A percentile compares a stretch with the other conserved stretches of the same genome.
These are phyloP conservation scores for Starmerella bombi DNA, from an alignment of 805 yeast genomes.

Conservation along the genomic window DNA sequence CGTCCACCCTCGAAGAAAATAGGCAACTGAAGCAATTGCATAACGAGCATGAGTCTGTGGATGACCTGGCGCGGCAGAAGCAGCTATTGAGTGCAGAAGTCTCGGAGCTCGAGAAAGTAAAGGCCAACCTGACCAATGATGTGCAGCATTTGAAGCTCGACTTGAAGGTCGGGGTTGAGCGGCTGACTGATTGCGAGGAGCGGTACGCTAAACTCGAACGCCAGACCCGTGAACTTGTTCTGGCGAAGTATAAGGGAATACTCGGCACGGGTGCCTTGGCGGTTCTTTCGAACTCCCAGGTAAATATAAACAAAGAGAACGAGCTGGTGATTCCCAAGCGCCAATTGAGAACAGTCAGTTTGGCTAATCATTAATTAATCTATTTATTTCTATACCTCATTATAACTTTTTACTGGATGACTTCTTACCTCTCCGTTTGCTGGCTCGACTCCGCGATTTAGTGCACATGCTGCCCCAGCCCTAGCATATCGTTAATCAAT, in stretches of 20 bases:
- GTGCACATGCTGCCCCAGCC: too few species aligned
- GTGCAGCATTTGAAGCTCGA: conserved; percentile 16
- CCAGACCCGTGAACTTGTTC: conserved; percentile 17
- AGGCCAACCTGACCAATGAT: conserved; percentile 5
- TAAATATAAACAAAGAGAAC: conserved; percentile 16
- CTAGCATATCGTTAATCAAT: too few species aligned
- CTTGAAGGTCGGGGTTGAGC: conserved; percentile 10
- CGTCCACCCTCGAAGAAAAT: conserved; percentile 5
- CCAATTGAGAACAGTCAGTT: conserved; percentile 21
- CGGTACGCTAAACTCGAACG: conserved; percentile 16
- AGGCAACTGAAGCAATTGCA: conserved; percentile 7
- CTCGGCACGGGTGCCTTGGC: conserved; percentile 20
- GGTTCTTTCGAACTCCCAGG: conserved; percentile 11
- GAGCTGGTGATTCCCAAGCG: conserved; percentile 20
- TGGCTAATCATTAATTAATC: conserved; percentile 9
- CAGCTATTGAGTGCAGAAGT: conserved; percentile 8
- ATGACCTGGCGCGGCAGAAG: conserved; percentile 1
- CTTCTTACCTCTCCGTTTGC: too few species aligned
- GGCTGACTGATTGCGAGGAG: conserved; percentile 14
- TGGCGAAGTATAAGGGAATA: conserved; percentile 18
- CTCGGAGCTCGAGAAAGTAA: conserved; percentile 9
- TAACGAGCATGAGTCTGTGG: background rate
- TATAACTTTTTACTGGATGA: too few species aligned
- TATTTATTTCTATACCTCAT: conserved; percentile 1
- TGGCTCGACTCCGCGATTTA: too few species aligned